Evolutionary conservation across 306 rosid species (phyloP).

Genomic region (Mimosa bimucronata): DNA sequence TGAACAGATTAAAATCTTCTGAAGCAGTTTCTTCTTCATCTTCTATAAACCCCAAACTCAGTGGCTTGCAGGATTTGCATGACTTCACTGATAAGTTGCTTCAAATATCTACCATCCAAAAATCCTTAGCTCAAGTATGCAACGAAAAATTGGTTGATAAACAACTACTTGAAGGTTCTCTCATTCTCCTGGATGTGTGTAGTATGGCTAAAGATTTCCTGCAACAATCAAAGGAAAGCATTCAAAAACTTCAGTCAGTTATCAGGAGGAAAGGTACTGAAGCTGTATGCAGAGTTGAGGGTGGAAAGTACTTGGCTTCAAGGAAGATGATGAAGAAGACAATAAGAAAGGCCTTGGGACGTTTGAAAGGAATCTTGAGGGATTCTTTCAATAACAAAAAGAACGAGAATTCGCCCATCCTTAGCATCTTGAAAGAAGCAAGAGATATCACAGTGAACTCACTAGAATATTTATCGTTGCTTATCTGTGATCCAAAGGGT

Average conservation of each 20-base stretch:
- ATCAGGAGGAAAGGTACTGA: constrained; percentile 17
- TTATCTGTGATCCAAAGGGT: constrained; percentile 27
- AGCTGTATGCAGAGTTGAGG: not conserved
- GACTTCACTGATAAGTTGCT: constrained; percentile 36
- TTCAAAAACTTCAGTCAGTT: constrained; percentile 17
- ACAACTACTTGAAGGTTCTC: constrained; percentile 35
- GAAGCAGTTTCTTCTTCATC: constrained; percentile 32
- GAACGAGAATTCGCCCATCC: not conserved
- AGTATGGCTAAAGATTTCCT: constrained; percentile 28
- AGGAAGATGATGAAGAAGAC: constrained; percentile 27
- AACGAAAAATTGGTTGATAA: constrained; percentile 20
- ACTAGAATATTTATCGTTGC: constrained; percentile 16
- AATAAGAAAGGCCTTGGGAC: constrained; percentile 11
- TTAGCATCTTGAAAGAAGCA: constrained; percentile 25
- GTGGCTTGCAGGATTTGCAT: constrained; percentile 36
- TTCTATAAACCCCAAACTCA: constrained; percentile 20
- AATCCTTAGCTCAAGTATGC: constrained; percentile 29
- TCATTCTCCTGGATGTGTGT: constrained; percentile 34
- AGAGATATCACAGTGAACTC: constrained; percentile 28
- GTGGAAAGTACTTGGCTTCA: constrained; percentile 29
- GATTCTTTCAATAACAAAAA: not conserved
- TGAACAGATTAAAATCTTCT: constrained; percentile 35
- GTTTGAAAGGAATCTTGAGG: constrained; percentile 25
- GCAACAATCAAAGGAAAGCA: constrained; percentile 31
- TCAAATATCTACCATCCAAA: constrained; percentile 28